phyloP scores from a whole-genome alignment of 1,139 yeast genomes.

The Geotrichum aggregatum region DNA sequence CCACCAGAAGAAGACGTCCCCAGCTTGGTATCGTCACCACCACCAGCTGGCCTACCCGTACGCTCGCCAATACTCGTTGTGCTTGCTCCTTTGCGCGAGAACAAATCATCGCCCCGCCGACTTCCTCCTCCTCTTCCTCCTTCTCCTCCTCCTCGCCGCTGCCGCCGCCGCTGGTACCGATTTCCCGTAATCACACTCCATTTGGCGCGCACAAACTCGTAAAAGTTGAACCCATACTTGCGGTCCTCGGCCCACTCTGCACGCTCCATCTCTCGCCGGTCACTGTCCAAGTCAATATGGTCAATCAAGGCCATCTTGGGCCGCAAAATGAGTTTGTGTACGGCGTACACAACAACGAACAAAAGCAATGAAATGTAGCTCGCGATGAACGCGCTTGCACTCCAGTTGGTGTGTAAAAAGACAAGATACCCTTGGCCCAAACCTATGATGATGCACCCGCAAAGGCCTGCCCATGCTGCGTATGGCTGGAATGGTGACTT shows the following conservation, averaged over 20 bases:
- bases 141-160: too few species aligned
- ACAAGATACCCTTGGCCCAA: constrained; percentile 65
- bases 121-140: too few species aligned
- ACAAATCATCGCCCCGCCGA: too few species aligned
- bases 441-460: constrained; percentile 53
- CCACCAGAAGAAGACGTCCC: too few species aligned
- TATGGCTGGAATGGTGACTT: constrained; percentile 75
- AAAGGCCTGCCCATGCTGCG: constrained; percentile 61
- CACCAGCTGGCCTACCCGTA: too few species aligned
- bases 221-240: constrained; percentile 27
- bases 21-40: too few species aligned
- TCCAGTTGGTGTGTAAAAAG: constrained; percentile 59
- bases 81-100: too few species aligned
- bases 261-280: constrained; percentile 59
- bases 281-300: constrained; percentile 71
- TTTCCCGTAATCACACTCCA: constrained; percentile 17
- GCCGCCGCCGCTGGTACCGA: constrained; percentile 10
- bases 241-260: constrained; percentile 41
- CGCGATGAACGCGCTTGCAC: constrained; percentile 58
- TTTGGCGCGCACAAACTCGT: constrained; percentile 12
- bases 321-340: constrained; percentile 54
- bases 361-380: constrained; percentile 62
- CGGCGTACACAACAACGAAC: constrained; percentile 51
- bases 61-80: too few species aligned
- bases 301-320: constrained; percentile 50